phyloP scores from a whole-genome alignment of 2,329 filamentous ascomycete species.

The Fusarium mangiferae region DNA sequence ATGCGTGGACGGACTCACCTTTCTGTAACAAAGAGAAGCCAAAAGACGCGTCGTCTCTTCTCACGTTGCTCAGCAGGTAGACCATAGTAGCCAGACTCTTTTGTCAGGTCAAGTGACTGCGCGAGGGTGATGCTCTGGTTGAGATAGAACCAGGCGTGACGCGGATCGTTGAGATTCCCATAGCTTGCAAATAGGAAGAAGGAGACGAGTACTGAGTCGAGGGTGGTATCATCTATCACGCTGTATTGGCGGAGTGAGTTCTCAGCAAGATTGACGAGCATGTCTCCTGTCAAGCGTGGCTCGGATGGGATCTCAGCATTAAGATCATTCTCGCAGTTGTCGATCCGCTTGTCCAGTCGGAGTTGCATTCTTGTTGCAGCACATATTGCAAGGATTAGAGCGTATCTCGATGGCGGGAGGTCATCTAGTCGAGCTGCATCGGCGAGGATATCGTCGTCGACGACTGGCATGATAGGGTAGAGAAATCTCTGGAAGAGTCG shows the following conservation, averaged over 20 bases:
- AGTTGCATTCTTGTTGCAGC: constrained; percentile 47
- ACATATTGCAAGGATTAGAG: constrained; percentile 44
- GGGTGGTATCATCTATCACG: constrained; percentile 42
- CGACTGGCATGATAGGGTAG: constrained; percentile 48
- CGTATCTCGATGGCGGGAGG: constrained; percentile 43
- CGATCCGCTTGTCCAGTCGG: constrained; percentile 34
- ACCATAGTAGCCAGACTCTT: constrained; percentile 41
- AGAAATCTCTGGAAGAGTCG: constrained; percentile 46
- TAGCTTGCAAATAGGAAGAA: constrained; percentile 48
- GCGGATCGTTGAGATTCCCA: constrained; percentile 44
- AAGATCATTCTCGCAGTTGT: constrained; percentile 15
- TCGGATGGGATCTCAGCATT: constrained; percentile 32
- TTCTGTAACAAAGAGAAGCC: constrained; percentile 50
- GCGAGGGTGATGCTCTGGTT: constrained; percentile 48
- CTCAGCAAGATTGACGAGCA: constrained; percentile 43
- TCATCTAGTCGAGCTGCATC: constrained; percentile 41
- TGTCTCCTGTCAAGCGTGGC: constrained; percentile 41
- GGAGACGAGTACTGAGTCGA: constrained; percentile 45
- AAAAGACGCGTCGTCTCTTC: constrained; percentile 46
- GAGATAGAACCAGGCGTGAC: constrained; percentile 48
- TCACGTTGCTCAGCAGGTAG: constrained; percentile 40
- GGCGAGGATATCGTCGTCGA: constrained; percentile 43
- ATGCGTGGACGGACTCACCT: not conserved
- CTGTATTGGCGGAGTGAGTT: constrained; percentile 42
- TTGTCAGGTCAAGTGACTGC: constrained; percentile 42